Evolutionary conservation across 306 rosid species (phyloP).

Genomic region (Abrus precatorius): DNA sequence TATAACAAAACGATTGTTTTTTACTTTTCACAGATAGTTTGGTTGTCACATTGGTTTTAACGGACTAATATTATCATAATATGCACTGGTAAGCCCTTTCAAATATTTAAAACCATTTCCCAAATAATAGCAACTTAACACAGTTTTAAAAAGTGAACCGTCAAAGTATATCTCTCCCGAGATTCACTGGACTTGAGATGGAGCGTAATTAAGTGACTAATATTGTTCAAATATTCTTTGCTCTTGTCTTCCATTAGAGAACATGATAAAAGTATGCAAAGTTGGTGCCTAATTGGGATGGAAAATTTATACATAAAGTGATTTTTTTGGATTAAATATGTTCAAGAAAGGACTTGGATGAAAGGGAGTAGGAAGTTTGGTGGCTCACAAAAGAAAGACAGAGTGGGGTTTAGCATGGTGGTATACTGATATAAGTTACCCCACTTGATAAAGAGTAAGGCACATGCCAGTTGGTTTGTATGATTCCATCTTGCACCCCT

Average conservation of each 20-base stretch:
- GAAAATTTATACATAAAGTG: conserved; percentile 25
- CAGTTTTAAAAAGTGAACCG: background rate
- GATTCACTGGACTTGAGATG: background rate
- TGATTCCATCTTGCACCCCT: conserved; percentile 38
- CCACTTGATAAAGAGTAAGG: conserved; percentile 75
- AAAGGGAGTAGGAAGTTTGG: conserved; percentile 46
- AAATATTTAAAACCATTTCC: background rate
- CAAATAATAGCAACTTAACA: background rate
- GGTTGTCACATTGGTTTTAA: conserved; percentile 8
- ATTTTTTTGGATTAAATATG: conserved; percentile 14
- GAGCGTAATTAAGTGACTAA: background rate
- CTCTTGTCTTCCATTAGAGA: background rate
- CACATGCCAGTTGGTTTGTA: conserved; percentile 63
- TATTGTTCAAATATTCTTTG: background rate
- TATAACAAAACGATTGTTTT: background rate
- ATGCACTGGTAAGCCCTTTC: background rate
- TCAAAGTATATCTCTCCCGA: background rate
- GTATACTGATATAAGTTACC: conserved; percentile 59
- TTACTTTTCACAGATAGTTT: background rate
- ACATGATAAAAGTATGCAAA: conserved; percentile 37
- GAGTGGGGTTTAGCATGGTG: conserved; percentile 66
- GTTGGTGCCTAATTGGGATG: conserved; percentile 39
- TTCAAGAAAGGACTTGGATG: conserved; percentile 28
- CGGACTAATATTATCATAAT: background rate
- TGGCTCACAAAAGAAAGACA: conserved; percentile 52